phyloP scores from a whole-genome alignment of 1,284 basidiomycete genomes.

The Schizophyllum commune region DNA sequence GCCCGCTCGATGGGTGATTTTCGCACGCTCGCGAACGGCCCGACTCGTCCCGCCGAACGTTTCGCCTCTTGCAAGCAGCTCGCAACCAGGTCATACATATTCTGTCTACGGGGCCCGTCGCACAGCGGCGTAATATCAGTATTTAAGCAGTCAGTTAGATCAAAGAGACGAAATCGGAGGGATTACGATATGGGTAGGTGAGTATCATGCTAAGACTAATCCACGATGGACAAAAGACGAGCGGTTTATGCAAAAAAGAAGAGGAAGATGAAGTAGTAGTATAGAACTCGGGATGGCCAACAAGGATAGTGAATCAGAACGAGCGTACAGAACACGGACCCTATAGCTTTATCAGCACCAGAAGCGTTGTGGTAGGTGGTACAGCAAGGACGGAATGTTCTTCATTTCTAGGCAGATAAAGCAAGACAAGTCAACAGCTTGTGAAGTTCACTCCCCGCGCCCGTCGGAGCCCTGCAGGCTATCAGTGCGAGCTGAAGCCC shows the following conservation, averaged over 20 bases:
- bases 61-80: neutral
- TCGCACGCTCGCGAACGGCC: neutral
- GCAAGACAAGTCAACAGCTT: neutral
- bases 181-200: neutral
- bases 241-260: neutral
- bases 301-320: neutral
- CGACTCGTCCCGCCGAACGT: neutral
- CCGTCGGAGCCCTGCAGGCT: conserved; percentile 36
- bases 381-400: neutral
- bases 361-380: neutral
- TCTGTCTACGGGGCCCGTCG: too few relatives aligned
- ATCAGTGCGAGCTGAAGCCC: conserved; percentile 30
- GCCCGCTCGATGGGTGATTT: neutral
- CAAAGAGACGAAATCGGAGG: neutral
- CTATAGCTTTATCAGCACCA: neutral
- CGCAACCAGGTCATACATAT: neutral
- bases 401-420: neutral
- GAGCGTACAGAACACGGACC: neutral
- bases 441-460: conserved; percentile 15
- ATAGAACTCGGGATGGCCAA: neutral
- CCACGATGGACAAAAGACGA: neutral
- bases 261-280: neutral
- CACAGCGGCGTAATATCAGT: too few relatives aligned
- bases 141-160: too few relatives aligned
- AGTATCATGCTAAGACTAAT: neutral